Evolutionary conservation across 495 filamentous ascomycete genomes (phyloP).

Genomic region (Xylaria longipes): DNA sequence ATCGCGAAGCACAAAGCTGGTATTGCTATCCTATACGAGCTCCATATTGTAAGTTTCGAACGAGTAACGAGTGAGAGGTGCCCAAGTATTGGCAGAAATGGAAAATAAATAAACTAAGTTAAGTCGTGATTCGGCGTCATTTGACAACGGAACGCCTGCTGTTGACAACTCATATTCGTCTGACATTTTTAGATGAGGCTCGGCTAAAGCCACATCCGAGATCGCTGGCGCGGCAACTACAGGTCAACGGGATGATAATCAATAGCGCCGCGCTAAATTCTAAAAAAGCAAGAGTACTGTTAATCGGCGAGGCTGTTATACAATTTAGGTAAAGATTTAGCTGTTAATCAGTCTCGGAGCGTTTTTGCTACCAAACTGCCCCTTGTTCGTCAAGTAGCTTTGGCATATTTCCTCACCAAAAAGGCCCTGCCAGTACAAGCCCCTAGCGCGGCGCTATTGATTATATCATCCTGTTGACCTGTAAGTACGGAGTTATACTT

Average conservation of each 20-base stretch:
- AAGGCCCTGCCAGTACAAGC: too few species aligned
- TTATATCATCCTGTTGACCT: neutral
- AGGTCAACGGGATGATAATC: too few species aligned
- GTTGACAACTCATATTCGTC: neutral
- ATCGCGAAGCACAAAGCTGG: neutral
- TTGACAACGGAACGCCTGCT: neutral
- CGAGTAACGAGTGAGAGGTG: neutral
- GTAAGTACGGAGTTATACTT: too few species aligned
- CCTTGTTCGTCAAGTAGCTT: too few species aligned
- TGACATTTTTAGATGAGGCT: constrained; percentile 11
- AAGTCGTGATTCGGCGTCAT: neutral
- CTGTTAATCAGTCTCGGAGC: too few species aligned
- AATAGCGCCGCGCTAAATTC: too few species aligned
- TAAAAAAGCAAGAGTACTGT: too few species aligned
- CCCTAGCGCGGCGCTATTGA: too few species aligned
- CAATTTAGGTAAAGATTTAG: too few species aligned
- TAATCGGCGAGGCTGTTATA: too few species aligned
- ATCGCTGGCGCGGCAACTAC: neutral
- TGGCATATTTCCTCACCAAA: too few species aligned
- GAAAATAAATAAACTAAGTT: neutral
- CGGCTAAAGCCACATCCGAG: constrained; percentile 5
- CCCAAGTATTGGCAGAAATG: neutral
- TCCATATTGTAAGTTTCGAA: neutral
- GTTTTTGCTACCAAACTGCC: too few species aligned
- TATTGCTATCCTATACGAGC: neutral